phyloP scores from a whole-genome alignment of 1,139 yeast species.

The Geotrichum restrictum region DNA sequence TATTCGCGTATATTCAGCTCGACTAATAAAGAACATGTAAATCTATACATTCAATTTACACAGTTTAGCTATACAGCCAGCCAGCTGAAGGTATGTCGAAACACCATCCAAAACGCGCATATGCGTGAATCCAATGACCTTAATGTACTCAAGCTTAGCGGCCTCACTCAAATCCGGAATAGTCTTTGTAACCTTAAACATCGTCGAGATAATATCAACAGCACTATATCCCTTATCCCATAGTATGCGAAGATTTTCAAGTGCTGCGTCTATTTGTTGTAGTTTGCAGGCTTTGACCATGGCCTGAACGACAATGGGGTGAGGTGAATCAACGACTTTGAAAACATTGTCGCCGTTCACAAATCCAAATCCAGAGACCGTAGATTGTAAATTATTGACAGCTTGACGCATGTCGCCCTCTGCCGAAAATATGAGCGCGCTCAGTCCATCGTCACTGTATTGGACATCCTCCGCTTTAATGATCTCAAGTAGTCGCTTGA shows the following conservation, averaged over 20 bases:
- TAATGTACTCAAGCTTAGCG: slow-evolving; percentile 67
- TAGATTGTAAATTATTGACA: slow-evolving; percentile 84
- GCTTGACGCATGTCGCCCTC: slow-evolving; percentile 99
- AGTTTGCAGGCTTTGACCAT: slow-evolving; percentile 58
- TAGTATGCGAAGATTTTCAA: slow-evolving; percentile 60
- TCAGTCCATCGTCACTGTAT: slow-evolving; percentile 84
- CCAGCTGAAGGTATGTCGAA: slow-evolving; percentile 75
- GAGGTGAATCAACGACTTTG: slow-evolving; percentile 95
- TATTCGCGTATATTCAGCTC: too few relatives aligned
- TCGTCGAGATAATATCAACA: slow-evolving; percentile 85
- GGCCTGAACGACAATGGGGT: slow-evolving; percentile 77
- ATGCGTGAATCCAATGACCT: slow-evolving; percentile 84
- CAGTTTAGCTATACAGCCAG: slow-evolving; percentile 74
- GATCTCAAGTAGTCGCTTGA: slow-evolving; percentile 70
- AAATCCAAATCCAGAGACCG: slow-evolving; percentile 88
- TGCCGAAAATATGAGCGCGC: slow-evolving; percentile 91
- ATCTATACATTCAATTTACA: slow-evolving; percentile 24
- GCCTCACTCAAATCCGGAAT: slow-evolving; percentile 64
- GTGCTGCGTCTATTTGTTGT: slow-evolving; percentile 60
- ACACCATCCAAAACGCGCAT: slow-evolving; percentile 94
- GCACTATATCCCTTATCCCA: slow-evolving; percentile 94
- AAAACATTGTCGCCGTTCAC: slow-evolving; percentile 90
- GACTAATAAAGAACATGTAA: background rate
- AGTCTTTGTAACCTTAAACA: slow-evolving; percentile 81
- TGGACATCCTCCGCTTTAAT: slow-evolving; percentile 67